phyloP scores from a whole-genome alignment of 352 stramenopile species.

The Phytophthora pisi region DNA sequence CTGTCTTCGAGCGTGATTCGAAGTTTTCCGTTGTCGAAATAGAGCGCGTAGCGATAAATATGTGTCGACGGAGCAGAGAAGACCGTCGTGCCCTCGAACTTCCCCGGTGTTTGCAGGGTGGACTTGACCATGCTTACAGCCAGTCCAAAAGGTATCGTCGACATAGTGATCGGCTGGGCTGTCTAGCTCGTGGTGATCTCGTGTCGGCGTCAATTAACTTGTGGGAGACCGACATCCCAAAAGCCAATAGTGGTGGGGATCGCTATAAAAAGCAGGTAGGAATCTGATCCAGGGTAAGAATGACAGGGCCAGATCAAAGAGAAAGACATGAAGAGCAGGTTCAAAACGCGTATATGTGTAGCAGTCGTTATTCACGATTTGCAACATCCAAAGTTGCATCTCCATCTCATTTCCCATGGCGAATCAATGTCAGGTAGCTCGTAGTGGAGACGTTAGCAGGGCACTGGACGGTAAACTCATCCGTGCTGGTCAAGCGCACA shows the following conservation, averaged over 20 bases:
- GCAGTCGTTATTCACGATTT: too few species aligned
- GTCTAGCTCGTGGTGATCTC: too few species aligned
- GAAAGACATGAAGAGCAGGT: too few species aligned
- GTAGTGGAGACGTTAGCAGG: not conserved
- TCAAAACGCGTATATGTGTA: too few species aligned
- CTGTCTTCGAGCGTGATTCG: not conserved
- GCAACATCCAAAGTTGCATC: not conserved
- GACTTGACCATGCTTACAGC: not conserved
- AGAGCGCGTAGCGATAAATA: not conserved
- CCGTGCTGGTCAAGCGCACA: not conserved
- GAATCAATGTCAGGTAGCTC: not conserved
- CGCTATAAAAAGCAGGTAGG: too few species aligned
- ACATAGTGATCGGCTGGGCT: not conserved
- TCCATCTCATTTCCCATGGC: not conserved
- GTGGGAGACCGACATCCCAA: too few species aligned
- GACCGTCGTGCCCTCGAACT: not conserved
- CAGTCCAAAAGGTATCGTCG: not conserved
- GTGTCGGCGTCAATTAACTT: too few species aligned
- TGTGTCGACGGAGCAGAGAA: not conserved
- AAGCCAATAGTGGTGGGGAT: too few species aligned
- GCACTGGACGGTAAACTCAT: not conserved
- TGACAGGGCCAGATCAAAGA: too few species aligned
- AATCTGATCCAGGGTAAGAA: too few species aligned
- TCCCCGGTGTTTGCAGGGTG: not conserved
- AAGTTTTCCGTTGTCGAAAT: not conserved